phyloP scores from a whole-genome alignment of 2,329 filamentous ascomycete genomes.

The Diaporthe ampelina region DNA sequence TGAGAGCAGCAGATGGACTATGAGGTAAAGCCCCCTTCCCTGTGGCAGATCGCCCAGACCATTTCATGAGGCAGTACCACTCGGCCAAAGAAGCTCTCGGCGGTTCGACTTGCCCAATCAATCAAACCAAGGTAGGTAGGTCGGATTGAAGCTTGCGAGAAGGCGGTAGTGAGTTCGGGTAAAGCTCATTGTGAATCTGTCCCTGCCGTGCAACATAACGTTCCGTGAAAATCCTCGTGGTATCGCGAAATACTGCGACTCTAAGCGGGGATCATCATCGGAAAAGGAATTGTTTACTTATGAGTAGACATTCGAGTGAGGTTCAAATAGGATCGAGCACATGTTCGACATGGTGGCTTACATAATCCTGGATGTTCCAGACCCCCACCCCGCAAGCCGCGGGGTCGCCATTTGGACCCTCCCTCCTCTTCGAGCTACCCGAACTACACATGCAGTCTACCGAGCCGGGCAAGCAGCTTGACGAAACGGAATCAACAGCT shows the following conservation, averaged over 20 bases:
- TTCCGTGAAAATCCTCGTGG: not conserved
- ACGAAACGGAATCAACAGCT: slow-evolving; percentile 4
- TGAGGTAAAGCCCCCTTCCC: fast-evolving
- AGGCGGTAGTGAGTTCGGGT: not conserved
- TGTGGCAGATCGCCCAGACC: not conserved
- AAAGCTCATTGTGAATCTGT: not conserved
- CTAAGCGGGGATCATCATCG: not conserved
- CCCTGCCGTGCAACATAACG: not conserved
- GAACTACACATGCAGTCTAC: slow-evolving; percentile 6
- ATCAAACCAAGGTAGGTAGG: not conserved
- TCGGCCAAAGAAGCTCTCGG: not conserved
- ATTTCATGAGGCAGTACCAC: too few relatives aligned
- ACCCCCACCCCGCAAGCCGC: slow-evolving; percentile 6
- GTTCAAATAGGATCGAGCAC: not conserved
- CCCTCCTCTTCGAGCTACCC: slow-evolving; percentile 10
- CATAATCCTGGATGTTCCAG: slow-evolving; percentile 10
- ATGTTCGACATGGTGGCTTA: not conserved
- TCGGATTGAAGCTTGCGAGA: not conserved
- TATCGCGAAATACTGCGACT: not conserved
- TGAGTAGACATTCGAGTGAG: not conserved
- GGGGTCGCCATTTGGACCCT: not conserved
- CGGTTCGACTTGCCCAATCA: too few relatives aligned
- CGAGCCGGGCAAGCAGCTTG: slow-evolving; percentile 9
- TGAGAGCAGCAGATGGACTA: not conserved
- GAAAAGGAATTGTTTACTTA: not conserved